Evolutionary conservation across 768 basidiomycete species (phyloP).

Genomic region (Lactifluus piperatus): DNA sequence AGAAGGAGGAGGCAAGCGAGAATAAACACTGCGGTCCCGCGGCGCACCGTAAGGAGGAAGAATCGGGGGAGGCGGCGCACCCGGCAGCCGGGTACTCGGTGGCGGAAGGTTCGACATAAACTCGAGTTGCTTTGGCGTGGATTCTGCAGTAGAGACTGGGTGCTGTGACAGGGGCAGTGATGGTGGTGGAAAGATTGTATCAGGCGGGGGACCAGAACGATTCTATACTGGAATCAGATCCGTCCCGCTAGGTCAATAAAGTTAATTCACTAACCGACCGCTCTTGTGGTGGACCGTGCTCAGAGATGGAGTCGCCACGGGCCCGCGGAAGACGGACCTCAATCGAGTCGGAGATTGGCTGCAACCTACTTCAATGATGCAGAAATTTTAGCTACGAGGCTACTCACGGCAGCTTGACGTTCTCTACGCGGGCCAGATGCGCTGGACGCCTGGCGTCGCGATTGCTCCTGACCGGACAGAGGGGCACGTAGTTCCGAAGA

Average conservation of each 20-base stretch:
- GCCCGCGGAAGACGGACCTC: not conserved
- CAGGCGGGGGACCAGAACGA: not conserved
- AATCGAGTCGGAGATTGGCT: not conserved
- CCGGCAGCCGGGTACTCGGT: conserved; percentile 12
- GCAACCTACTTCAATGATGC: not conserved
- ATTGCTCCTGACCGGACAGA: not conserved
- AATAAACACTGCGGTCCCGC: not conserved
- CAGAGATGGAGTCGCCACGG: not conserved
- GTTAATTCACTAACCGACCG: not conserved
- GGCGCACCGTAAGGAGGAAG: not conserved
- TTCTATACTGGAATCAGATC: not conserved
- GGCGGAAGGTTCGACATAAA: conserved; percentile 12
- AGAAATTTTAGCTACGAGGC: not conserved
- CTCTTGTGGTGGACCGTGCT: not conserved
- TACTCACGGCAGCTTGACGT: conserved; percentile 6
- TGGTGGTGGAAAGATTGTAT: not conserved
- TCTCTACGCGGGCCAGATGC: conserved; percentile 2
- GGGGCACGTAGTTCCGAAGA: not conserved
- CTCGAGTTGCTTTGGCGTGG: not conserved
- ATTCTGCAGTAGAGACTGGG: not conserved
- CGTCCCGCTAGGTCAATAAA: not conserved
- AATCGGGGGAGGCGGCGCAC: conserved; percentile 12
- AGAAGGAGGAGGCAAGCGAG: not conserved
- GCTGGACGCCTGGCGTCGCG: not conserved
- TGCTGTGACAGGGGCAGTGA: not conserved